Evolutionary conservation across 305 asterid species (phyloP), one percentile per base, ranked within the genome.

Genomic region (Fraxinus baroniana): DNA sequence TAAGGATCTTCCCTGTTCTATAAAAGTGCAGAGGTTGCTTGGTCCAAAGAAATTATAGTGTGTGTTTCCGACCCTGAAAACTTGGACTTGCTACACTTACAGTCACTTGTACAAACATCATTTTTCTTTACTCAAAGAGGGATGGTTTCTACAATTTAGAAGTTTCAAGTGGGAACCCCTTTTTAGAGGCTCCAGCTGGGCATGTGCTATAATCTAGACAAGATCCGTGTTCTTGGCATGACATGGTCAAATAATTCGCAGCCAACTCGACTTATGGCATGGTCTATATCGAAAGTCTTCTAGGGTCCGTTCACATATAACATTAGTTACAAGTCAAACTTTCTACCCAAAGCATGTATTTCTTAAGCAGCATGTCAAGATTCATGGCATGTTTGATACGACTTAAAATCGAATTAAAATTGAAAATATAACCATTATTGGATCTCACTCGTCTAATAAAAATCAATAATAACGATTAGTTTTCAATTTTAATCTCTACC

Each of bases 21-120:
- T 64, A 79, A 86, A 55, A 86, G 88, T 82, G 68, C 79, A 77
- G 71, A 84, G 85, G 81, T 91, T 82, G 86, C 88, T 83, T 86
- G 86, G 87, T 87, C 82, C 87, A 82, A 86, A 79, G 78, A 83
- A 82, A 76, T 79, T 80, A 77, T 83, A 78, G 84, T 79, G 83
- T 83, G 83, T 88, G 64, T 79, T 80, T 80, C 86, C 90, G 85
- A 87, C 87, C 83, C 36, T 57, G 83, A 37, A 26, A 26, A n/a
- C n/a, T n/a, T 30, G 55, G 73, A 24, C 73, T 9, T 66, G 35
- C n/a, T 66, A 18, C 36, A 24, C 26, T 9, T 9, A n/a, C n/a
- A n/a, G n/a, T n/a, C n/a, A n/a, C n/a, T n/a, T n/a, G n/a, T n/a
- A n/a, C n/a, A n/a, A n/a, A n/a, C n/a, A n/a, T n/a, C n/a, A n/a